Base-by-base conservation (phyloP, 495 filamentous ascomycete genomes). In the Usnea hakonensis region DNA sequence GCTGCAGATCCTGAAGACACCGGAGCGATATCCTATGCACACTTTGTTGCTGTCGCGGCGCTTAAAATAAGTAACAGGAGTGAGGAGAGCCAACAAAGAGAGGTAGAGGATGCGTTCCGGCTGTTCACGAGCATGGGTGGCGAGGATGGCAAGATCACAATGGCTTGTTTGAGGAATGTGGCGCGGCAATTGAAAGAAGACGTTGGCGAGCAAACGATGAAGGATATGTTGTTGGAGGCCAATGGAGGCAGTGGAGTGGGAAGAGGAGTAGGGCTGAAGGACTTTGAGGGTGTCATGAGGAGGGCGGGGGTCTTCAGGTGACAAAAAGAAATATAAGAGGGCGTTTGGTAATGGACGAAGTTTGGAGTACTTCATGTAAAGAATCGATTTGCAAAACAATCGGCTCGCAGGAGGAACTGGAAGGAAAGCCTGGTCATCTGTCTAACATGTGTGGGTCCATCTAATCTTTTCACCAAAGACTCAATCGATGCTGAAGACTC, bases 171-270 rank as follows among this genome's bases (percentile, higher is more conserved):
- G 71, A 83, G 81, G 72, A 79, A 88, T 68, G 85, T 97, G 58
- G 92, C 93, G 58, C 84, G 81, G 68, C 83, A 90, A 63, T 73
- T 98, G 69, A 87, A 89, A 72, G 90, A 95, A 65, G 78, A 82
- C 50, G 85, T 96, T 36, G 80, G 80, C 21, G 94, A 97, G 67
- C 83, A 89, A 26, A 67, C 95, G 71, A 74, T 98, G 66, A 81
- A 79, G 74, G 90, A 96, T 78, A 98, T 98, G 94, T 85, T 98
- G 50, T 70, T 88, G 43, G 94, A 97, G 78, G 94, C 90, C 64
- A 95, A 92, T 73, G 91, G 88, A 1, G 90, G 89, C 5, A 83
- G 77, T 8, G 87, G 87, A 16, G 78, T 91, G 11, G 80, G 79
- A 35, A 80, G 74, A 60, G 91, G 90, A 13, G 94, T 96, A 33